phyloP scores from a whole-genome alignment of 768 basidiomycete species.

The Lentinula sp. region DNA sequence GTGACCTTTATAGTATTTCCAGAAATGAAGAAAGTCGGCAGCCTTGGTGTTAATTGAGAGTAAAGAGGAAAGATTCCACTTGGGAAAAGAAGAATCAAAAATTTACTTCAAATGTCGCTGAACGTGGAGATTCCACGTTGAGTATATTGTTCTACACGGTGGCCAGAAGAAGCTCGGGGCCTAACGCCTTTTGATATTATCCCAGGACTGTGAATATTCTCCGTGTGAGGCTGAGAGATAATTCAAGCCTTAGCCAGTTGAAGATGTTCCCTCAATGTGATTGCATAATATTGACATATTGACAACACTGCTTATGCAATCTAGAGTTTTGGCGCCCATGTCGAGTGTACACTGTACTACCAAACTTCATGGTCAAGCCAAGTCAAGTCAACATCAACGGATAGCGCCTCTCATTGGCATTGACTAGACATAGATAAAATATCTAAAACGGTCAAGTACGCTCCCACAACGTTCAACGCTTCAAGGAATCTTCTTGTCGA shows the following conservation, averaged over 20 bases:
- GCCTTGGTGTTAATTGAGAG: background rate
- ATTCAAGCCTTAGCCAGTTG: background rate
- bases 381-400: no score
- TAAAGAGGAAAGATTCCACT: background rate
- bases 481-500: background rate
- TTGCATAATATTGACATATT: background rate
- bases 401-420: no score
- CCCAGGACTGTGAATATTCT: background rate
- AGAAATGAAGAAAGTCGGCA: background rate
- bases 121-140: background rate
- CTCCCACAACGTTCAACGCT: no score
- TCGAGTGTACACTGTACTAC: background rate
- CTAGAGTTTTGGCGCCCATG: background rate
- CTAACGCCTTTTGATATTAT: background rate
- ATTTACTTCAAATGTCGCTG: background rate
- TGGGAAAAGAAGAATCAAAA: background rate
- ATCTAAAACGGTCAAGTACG: no score
- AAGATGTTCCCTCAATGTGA: background rate
- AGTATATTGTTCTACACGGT: background rate
- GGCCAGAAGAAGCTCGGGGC: background rate
- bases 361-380: no score
- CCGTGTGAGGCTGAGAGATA: background rate
- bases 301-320: background rate
- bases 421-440: no score
- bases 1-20: background rate